Evolutionary conservation across 257 asterid genomes (phyloP), one percentile per base, ranked within the genome.

Genomic region (Lycium ferocissimum): DNA sequence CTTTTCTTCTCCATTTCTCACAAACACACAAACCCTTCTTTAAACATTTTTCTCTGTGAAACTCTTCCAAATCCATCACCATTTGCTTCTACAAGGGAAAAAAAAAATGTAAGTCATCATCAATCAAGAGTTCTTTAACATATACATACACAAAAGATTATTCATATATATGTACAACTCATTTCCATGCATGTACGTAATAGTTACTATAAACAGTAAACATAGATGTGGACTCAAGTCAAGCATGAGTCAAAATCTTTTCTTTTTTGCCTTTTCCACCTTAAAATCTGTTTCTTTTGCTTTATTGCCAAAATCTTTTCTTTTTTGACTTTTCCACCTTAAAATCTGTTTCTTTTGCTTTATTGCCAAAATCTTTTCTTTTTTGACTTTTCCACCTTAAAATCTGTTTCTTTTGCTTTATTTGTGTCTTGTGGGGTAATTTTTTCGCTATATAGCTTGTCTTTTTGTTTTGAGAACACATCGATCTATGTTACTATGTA

Each of bases 181-280:
- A 37, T 35, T 37, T 45, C 58, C 80, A 72, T 72, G 80, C 80
- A 72, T 45, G n/a, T 56, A 18, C 45, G n/a, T 45, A 26, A 26
- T 26, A 26, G 33, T 26, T 26, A 26, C 33, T 26, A 26, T 26
- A 26, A 26, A 26, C 33, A 45, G 58, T n/a, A 9, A 47, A 45
- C 80, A 12, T 73, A 7, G 17, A 20, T 17, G 18, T 47, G 8
- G 59, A 47, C 43, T 73, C 81, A 73, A 73, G 81, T 47, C 81
- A 73, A 47, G 0, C 26, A 73, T 73, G n/a, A 76, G 45, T 76
- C 63, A 13, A 76, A 51, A 76, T 76, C 49, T 76, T 9, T 33
- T 14, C 1, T 53, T 76, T 75, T 4, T 17, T 2, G 2, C 7
- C 6, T 22, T 12, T 26, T 63, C 12, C 15, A 2, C 17, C 6